Conservation (phyloP, 306 rosid species). For the Fagus sylvatica region DNA sequence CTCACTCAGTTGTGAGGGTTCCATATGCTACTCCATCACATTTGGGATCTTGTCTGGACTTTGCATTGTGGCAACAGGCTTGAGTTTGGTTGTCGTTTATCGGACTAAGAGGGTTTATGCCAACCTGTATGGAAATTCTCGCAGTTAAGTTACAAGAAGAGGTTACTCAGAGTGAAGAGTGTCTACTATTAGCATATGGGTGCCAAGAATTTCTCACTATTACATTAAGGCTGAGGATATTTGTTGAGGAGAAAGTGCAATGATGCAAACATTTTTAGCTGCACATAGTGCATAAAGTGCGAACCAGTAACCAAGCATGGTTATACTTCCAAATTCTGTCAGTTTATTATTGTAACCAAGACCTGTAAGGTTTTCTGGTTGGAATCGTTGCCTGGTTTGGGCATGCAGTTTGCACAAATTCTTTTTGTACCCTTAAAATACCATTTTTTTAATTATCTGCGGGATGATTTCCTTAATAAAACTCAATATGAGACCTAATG, state of each 20-base stretch:
- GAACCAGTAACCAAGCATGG: background rate
- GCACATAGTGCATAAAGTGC: background rate
- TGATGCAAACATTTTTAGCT: background rate
- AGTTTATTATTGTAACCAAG: background rate
- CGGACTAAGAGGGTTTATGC: conserved; percentile 63
- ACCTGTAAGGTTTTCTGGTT: background rate
- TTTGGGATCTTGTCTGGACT: conserved; percentile 58
- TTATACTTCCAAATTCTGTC: background rate
- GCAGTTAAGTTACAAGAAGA: conserved; percentile 24
- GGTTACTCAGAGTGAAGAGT: background rate
- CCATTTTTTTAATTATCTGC: background rate
- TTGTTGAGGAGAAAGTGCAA: background rate
- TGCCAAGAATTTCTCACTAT: conserved; percentile 3
- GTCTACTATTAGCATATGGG: conserved; percentile 2
- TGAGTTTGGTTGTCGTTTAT: conserved; percentile 50
- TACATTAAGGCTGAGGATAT: background rate
- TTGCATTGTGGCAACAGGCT: conserved; percentile 50
- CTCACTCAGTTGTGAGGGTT: conserved; percentile 54
- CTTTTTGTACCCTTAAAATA: background rate
- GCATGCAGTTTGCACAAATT: background rate
- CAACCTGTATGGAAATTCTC: conserved; percentile 45
- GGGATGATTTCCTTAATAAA: background rate
- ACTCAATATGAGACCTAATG: no score
- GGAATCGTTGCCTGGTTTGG: background rate
- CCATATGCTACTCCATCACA: conserved; percentile 62